Evolutionary conservation across 257 asterid species (phyloP), one percentile per base, ranked within the genome.

Genomic region (Nicotiana sylvestris): DNA sequence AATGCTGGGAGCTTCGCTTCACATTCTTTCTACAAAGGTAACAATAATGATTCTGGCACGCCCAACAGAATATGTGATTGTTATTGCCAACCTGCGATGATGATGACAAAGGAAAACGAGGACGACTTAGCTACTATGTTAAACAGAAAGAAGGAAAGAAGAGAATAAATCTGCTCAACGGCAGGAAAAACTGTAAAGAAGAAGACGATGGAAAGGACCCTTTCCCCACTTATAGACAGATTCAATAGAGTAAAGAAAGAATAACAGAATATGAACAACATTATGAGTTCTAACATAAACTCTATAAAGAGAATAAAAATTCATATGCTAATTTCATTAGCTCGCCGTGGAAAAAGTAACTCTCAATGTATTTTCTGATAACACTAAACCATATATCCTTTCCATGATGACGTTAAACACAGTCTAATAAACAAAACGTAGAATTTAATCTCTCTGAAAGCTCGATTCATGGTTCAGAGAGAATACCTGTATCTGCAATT

Each of bases 61-160:
- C 93, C 99, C 99, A 94, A 74, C 98, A 95, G 84, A 89, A 91
- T 6, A 95, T 88, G 90, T 95, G 99, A 65, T 95, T 94, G 91
- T 95, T 95, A 83, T 92, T 92, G 5, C 89, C 90, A 72, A 82
- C 86, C 99, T 95, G 91, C 74, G 77, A 79, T 12, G 61, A 46
- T 13, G 60, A 0, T 43, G 51, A 1, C 64, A 76, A 74, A 76
- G 29, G 17, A 15, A 74, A 51, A 7, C 13, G 2, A 39, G 16
- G 35, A 76, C 17, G 5, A 27, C 5, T 76, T 27, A 76, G 80
- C 62, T 27, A 76, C 27, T 15, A 35, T 51, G 0, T 4, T 46
- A 2, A 43, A 43, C 51, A 43, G 51, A 43, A 43, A 43, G 51
- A 43, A 9, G 12, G 51, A 43, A 43, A 43, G 6, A 53, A 53